Percentiles rank a stretch among this genome's conserved stretches.
phyloP scores from a whole-genome alignment of 345 rosid species.

The Atalantia buxifolia region DNA sequence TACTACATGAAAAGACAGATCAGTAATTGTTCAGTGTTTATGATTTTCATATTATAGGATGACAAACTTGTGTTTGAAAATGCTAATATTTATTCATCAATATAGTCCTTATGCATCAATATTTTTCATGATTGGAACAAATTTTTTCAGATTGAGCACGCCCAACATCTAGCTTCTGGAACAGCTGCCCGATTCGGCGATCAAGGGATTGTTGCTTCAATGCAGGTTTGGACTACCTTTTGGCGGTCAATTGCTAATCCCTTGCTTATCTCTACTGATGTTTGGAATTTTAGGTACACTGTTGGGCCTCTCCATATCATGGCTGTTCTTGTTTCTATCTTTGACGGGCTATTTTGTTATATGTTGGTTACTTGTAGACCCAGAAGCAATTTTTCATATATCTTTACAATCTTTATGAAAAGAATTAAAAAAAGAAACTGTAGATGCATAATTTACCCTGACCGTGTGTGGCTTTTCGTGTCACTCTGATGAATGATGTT shows the following conservation, averaged over 20 bases:
- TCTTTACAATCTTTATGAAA: not conserved
- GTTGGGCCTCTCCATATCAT: not conserved
- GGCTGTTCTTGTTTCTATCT: not conserved
- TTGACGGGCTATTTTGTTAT: not conserved
- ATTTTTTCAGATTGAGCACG: conserved; percentile 74
- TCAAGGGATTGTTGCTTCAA: conserved; percentile 68
- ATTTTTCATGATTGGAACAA: conserved; percentile 14
- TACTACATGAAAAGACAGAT: conserved; percentile 7
- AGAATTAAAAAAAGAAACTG: too few relatives aligned
- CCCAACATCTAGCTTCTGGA: conserved; percentile 77
- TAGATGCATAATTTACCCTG: too few relatives aligned
- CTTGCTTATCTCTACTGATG: not conserved
- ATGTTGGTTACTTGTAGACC: not conserved
- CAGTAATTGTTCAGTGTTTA: not conserved
- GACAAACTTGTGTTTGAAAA: not conserved
- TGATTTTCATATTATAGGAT: not conserved
- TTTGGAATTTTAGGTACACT: not conserved
- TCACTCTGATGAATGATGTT: not conserved
- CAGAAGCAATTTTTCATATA: not conserved
- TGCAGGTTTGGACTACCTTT: conserved; percentile 50
- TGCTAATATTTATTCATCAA: not conserved
- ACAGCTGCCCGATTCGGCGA: conserved; percentile 63
- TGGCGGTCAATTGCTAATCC: not conserved
- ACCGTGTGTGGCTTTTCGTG: not conserved
- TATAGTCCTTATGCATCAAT: not conserved